Evolutionary conservation across 805 yeast genomes (phyloP).

Genomic region (Tetrapisispora pingtungensis): DNA sequence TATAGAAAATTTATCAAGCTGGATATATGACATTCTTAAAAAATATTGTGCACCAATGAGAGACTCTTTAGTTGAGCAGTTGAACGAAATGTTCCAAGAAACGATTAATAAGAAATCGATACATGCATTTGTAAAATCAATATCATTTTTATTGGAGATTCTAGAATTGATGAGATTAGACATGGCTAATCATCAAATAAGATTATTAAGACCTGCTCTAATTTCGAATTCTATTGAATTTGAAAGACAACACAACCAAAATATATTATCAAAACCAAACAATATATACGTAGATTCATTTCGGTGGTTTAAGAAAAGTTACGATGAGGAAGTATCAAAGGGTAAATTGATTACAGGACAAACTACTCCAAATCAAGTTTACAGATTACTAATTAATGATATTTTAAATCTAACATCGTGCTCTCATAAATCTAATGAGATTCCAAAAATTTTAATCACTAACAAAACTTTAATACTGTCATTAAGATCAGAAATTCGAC

Average conservation of each 20-base stretch:
- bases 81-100: constrained; percentile 47
- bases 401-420: constrained; percentile 60
- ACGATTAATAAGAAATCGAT: constrained; percentile 37
- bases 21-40: constrained; percentile 71
- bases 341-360: constrained; percentile 7
- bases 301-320: constrained; percentile 48
- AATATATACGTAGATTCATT: constrained; percentile 51
- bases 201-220: constrained; percentile 71
- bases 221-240: constrained; percentile 81
- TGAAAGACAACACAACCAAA: constrained; percentile 68
- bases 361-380: constrained; percentile 20
- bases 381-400: constrained; percentile 37
- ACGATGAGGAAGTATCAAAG: constrained; percentile 20
- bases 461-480: constrained; percentile 72
- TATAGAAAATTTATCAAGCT: constrained; percentile 56
- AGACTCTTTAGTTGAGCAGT: constrained; percentile 76
- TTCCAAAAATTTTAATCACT: constrained; percentile 73
- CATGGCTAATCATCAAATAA: constrained; percentile 91
- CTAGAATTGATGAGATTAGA: constrained; percentile 91
- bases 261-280: constrained; percentile 38
- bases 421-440: constrained; percentile 68
- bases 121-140: constrained; percentile 54
- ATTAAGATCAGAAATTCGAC: constrained; percentile 76
- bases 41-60: constrained; percentile 95
- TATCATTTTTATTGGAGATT: constrained; percentile 67